Base-by-base conservation (phyloP, 1,284 basidiomycete species). In the Puccinia hordei region DNA sequence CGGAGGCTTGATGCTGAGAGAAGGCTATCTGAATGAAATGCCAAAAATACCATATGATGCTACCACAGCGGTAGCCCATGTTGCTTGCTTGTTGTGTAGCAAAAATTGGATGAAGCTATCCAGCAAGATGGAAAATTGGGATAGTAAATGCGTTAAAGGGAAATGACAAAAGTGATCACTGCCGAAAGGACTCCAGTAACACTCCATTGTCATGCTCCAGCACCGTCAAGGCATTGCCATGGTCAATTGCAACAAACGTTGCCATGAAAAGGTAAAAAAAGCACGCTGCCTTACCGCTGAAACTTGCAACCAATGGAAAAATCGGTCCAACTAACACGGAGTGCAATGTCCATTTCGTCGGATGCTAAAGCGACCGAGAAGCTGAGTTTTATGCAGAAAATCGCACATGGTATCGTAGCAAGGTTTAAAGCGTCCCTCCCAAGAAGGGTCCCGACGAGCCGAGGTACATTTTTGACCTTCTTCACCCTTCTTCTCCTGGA, bases 1-100 rank as follows among this genome's bases (percentile, higher is more conserved):
- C 1, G 53, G 22, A 41, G n/a, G 51, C 53, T 38, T 55, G 71
- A 8, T 22, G 10, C 59, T 73, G 71, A 73, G 71, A 73, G 55
- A 55, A n/a, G 2, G 53, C 71, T 33, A 22, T 27, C 30, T 57
- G 71, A 33, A 53, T 30, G 35, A 73, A 53, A 27, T 24, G 71
- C 71, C 71, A 53, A 19, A 73, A 57, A 44, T 22, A 35, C 68
- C 38, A 49, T 19, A 49, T 69, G 33, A 22, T 53, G 19, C 30
- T 35, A 51, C 68, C 33, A 71, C 49, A 51, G 10, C 68, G 68
- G 30, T 13, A 71, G 27, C 30, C 19, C 46, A 35, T 71, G 22
- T 53, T 27, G 9, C 66, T 38, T 30, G 35, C 3, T 66, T 59
- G n/a, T n/a, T n/a, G n/a, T 33, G 10, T 4, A 17, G 57, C 6